Evolutionary conservation across 1,139 yeast species (phyloP).

Genomic region (Scheffersomyces titani): DNA sequence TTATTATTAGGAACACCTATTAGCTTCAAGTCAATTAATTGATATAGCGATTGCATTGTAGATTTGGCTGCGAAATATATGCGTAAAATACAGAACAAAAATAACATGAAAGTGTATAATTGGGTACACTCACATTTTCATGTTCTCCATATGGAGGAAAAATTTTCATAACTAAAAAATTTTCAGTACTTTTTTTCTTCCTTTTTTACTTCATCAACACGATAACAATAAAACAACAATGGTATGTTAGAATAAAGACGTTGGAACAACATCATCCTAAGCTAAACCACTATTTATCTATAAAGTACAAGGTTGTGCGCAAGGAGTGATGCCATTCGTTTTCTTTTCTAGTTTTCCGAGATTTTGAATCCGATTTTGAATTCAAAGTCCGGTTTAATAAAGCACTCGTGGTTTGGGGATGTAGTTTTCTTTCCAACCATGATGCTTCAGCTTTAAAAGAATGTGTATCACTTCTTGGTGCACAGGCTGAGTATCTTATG

Average conservation of each 20-base stretch:
- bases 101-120: background rate
- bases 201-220: background rate
- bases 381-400: background rate
- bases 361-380: background rate
- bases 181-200: background rate
- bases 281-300: conserved; percentile 16
- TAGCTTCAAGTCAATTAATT: background rate
- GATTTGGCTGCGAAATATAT: conserved; percentile 1
- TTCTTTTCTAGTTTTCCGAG: conserved; percentile 7
- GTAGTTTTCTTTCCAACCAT: conserved; percentile 2
- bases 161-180: background rate
- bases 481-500: conserved; percentile 49
- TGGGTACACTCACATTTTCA: background rate
- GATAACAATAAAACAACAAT: conserved; percentile 13
- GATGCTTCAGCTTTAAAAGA: conserved; percentile 10
- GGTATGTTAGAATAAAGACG: conserved; percentile 31
- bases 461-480: conserved; percentile 43
- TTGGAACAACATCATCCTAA: conserved; percentile 32
- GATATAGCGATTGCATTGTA: background rate
- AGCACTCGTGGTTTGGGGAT: background rate
- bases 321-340: conserved; percentile 33
- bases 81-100: background rate
- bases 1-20: background rate
- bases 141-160: conserved; percentile 1
- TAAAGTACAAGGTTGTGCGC: conserved; percentile 31